Percentiles rank a stretch among this genome's conserved stretches.
phyloP scores from a whole-genome alignment of 257 asterid genomes.

The Striga asiatica region DNA sequence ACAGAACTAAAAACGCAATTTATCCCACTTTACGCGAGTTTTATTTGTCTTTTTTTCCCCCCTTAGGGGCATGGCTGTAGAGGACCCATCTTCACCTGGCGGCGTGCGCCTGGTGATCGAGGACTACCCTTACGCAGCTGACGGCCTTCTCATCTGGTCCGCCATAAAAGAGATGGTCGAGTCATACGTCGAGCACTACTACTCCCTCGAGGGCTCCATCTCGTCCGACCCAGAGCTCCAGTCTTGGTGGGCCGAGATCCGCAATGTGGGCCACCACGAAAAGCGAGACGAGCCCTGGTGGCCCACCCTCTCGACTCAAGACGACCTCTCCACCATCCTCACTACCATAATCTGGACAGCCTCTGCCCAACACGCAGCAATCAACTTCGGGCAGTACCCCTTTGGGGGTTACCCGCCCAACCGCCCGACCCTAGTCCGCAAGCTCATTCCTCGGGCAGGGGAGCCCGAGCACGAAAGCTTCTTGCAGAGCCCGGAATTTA shows the following conservation, averaged over 20 bases:
- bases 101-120: conserved; percentile 73
- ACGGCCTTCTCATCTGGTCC: conserved; percentile 82
- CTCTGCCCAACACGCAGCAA: conserved; percentile 96
- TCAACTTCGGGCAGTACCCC: conserved; percentile 89
- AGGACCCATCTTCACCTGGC: conserved; percentile 69
- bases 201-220: conserved; percentile 50
- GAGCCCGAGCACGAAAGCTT: conserved; percentile 49
- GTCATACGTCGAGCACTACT: conserved; percentile 65
- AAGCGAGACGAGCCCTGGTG: conserved; percentile 82
- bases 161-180: conserved; percentile 68
- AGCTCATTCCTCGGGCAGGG: conserved; percentile 44
- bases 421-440: conserved; percentile 81
- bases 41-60: no score
- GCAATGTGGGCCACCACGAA: conserved; percentile 57
- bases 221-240: conserved; percentile 67
- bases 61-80: conserved; percentile 92
- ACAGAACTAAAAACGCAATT: no score
- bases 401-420: conserved; percentile 83
- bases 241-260: conserved; percentile 90
- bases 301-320: conserved; percentile 63
- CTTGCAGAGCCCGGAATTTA: conserved; percentile 47
- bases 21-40: no score
- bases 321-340: conserved; percentile 53
- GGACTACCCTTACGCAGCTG: conserved; percentile 92
- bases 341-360: conserved; percentile 77